These are phyloP conservation scores for Rhodotorula graminis DNA, from an alignment of 768 basidiomycete species.

Conservation along the genomic window DNA sequence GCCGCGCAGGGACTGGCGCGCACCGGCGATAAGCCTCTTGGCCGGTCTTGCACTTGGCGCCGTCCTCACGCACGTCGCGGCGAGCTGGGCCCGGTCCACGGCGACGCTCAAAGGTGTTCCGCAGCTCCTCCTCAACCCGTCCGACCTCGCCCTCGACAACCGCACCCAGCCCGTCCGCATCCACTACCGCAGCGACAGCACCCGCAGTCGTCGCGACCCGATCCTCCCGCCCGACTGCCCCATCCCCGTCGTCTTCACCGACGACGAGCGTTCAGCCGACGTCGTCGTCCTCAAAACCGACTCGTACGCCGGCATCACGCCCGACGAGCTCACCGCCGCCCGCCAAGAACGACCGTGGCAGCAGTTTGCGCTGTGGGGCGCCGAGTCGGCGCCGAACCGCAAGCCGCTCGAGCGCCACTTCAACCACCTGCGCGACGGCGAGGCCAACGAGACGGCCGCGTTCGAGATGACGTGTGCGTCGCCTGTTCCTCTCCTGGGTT, in stretches of 20 bases:
- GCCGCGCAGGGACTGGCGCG: slow-evolving; percentile 4
- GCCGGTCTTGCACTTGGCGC: neutral
- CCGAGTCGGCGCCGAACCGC: slow-evolving; percentile 28
- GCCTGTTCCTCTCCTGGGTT: no score
- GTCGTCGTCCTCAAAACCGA: slow-evolving; percentile 26
- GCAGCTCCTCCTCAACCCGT: neutral
- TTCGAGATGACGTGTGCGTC: slow-evolving; percentile 26
- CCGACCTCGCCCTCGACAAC: neutral
- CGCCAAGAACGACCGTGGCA: slow-evolving; percentile 21
- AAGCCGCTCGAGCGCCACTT: slow-evolving; percentile 10
- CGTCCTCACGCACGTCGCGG: neutral
- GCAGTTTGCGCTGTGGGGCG: slow-evolving; percentile 15
- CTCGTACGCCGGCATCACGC: neutral
- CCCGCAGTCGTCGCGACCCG: neutral
- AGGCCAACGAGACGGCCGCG: slow-evolving; percentile 26
- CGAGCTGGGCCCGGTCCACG: neutral
- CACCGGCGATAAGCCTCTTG: neutral
- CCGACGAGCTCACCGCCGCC: neutral
- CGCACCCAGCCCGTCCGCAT: slow-evolving; percentile 13
- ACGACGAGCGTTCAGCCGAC: slow-evolving; percentile 19
- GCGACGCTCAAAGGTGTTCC: neutral
- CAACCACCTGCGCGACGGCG: slow-evolving; percentile 7
- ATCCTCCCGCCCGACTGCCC: slow-evolving; percentile 19
- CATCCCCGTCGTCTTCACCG: slow-evolving; percentile 15
- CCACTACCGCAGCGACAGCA: slow-evolving; percentile 2